phyloP scores from a whole-genome alignment of 495 filamentous ascomycete genomes.

The Aspergillus affinis region DNA sequence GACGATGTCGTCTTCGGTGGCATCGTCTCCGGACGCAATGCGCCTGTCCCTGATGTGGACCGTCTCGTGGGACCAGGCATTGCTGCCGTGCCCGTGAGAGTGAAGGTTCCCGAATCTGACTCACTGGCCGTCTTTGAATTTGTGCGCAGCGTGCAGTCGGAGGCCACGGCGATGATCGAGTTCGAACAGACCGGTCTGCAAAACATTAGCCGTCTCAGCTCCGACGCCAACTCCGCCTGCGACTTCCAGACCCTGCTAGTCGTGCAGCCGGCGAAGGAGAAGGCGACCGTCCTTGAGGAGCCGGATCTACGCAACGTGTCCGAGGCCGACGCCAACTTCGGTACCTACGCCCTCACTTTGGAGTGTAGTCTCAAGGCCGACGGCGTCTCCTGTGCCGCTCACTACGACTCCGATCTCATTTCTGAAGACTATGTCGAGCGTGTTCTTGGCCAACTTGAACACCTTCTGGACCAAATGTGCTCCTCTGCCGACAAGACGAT shows the following conservation, averaged over 20 bases:
- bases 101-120: slow-evolving; percentile 23
- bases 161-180: slow-evolving; percentile 36
- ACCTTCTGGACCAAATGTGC: slow-evolving; percentile 13
- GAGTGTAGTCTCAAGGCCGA: slow-evolving; percentile 13
- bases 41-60: slow-evolving; percentile 15
- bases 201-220: slow-evolving; percentile 52
- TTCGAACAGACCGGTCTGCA: slow-evolving; percentile 50
- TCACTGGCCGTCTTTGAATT: slow-evolving; percentile 28
- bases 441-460: slow-evolving; percentile 10
- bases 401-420: slow-evolving; percentile 13
- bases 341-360: slow-evolving; percentile 20
- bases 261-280: slow-evolving; percentile 45
- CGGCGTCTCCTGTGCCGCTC: slow-evolving; percentile 5
- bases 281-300: slow-evolving; percentile 29
- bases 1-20: slow-evolving; percentile 37
- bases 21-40: slow-evolving; percentile 23
- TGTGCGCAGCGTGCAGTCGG: slow-evolving; percentile 39
- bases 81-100: slow-evolving; percentile 33
- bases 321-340: slow-evolving; percentile 12
- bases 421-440: slow-evolving; percentile 4
- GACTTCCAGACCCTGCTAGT: slow-evolving; percentile 55
- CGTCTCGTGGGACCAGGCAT: slow-evolving; percentile 29
- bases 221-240: slow-evolving; percentile 53
- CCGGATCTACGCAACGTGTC: slow-evolving; percentile 29
- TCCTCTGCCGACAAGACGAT: neutral